These are phyloP conservation scores for Pseudoturritis turrita DNA, from an alignment of 345 rosid genomes.

Conservation along the genomic window DNA sequence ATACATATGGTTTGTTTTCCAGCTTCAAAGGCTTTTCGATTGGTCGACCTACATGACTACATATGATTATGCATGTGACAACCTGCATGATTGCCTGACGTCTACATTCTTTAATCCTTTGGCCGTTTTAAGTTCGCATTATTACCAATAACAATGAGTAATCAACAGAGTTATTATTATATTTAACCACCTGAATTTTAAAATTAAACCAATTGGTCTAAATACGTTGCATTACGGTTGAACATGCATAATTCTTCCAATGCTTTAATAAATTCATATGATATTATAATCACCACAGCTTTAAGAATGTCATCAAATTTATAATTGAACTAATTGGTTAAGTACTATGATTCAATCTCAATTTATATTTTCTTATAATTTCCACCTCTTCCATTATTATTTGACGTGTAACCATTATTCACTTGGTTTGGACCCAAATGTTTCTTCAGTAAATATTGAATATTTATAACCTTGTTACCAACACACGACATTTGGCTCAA, in stretches of 20 bases:
- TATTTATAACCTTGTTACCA: not conserved
- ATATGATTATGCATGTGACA: conserved; percentile 31
- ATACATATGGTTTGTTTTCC: conserved; percentile 17
- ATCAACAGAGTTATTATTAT: not conserved
- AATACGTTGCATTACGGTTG: conserved; percentile 28
- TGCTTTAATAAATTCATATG: not conserved
- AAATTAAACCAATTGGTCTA: conserved; percentile 1
- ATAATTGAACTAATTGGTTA: not conserved
- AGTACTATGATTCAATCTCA: not conserved
- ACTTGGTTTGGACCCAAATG: not conserved
- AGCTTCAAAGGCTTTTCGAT: conserved; percentile 20
- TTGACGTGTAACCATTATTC: not conserved
- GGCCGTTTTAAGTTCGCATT: conserved; percentile 24
- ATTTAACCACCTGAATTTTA: conserved; percentile 7
- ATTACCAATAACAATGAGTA: conserved; percentile 6
- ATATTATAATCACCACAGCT: not conserved
- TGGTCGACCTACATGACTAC: conserved; percentile 35
- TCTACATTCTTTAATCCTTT: conserved; percentile 20
- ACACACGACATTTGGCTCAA: no score
- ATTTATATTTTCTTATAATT: not conserved
- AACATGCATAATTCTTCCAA: conserved; percentile 15
- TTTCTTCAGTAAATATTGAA: not conserved
- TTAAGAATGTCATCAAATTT: not conserved
- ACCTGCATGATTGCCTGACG: conserved; percentile 22
- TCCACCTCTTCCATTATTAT: not conserved